phyloP scores from a whole-genome alignment of 352 stramenopile genomes.

The Phytophthora citricola region DNA sequence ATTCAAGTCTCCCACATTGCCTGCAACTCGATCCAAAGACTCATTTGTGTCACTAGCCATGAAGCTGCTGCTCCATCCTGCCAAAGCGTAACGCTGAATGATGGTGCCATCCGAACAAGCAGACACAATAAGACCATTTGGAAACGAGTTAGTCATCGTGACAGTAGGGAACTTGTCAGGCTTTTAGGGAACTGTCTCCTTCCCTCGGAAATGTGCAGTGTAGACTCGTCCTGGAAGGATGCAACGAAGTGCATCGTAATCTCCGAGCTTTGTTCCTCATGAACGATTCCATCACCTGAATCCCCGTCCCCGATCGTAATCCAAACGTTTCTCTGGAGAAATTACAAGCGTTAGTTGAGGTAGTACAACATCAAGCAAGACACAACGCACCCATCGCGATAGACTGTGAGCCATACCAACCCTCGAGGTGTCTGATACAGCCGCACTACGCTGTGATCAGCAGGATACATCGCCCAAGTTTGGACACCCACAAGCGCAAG shows the following conservation, averaged over 20 bases:
- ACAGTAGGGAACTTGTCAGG: constrained; percentile 60
- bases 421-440: constrained; percentile 53
- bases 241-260: constrained; percentile 56
- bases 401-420: constrained; percentile 69
- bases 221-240: constrained; percentile 61
- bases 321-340: constrained; percentile 64
- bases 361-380: not conserved
- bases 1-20: not conserved
- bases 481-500: constrained; percentile 53
- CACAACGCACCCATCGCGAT: constrained; percentile 52
- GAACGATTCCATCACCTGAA: not conserved
- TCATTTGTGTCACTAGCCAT: not conserved
- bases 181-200: constrained; percentile 40
- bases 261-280: not conserved
- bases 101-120: constrained; percentile 70
- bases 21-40: not conserved
- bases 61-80: constrained; percentile 1
- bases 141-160: constrained; percentile 50
- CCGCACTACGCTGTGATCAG: constrained; percentile 71
- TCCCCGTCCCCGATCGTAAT: constrained; percentile 38
- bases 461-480: constrained; percentile 62
- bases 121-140: constrained; percentile 59
- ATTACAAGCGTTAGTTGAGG: not conserved
- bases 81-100: constrained; percentile 41
- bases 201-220: constrained; percentile 51